These are phyloP conservation scores for Zoysia pacifica DNA, from an alignment of 176 grass and related monocot species.

Conservation along the genomic window DNA sequence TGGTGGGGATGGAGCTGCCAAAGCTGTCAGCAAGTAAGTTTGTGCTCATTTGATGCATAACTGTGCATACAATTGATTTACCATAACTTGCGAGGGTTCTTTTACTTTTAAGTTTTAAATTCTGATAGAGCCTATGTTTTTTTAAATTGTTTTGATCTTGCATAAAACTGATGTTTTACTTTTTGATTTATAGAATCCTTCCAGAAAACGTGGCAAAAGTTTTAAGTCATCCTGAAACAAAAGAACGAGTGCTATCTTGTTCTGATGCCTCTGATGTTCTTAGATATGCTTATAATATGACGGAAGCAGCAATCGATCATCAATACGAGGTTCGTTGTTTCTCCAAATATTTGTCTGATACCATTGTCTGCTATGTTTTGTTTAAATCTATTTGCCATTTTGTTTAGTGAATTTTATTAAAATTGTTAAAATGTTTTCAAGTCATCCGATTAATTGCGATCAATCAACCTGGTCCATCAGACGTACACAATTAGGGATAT, in stretches of 20 bases:
- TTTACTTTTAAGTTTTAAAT: conserved; percentile 6
- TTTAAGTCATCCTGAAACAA: conserved; percentile 61
- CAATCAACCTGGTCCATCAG: no score
- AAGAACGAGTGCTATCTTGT: conserved; percentile 58
- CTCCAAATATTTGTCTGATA: conserved; percentile 12
- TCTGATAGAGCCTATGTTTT: not conserved
- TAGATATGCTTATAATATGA: conserved; percentile 71
- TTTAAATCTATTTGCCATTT: not conserved
- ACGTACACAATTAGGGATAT: no score
- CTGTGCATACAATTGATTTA: conserved; percentile 20
- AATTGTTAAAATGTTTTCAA: no score
- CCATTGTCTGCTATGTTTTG: conserved; percentile 18
- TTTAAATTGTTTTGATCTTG: conserved; percentile 9
- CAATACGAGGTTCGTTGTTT: conserved; percentile 70
- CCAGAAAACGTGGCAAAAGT: conserved; percentile 68
- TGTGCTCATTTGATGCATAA: conserved; percentile 28
- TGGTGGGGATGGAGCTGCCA: conserved; percentile 80
- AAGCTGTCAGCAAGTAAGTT: conserved; percentile 69
- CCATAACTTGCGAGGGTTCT: not conserved
- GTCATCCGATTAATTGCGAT: no score
- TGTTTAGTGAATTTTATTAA: not conserved
- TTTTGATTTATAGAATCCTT: conserved; percentile 64
- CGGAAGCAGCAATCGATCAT: conserved; percentile 78
- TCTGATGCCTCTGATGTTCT: conserved; percentile 88
- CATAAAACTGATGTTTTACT: conserved; percentile 26